Base-by-base conservation (phyloP, 306 rosid species). In the Gastrolobium bilobum region DNA sequence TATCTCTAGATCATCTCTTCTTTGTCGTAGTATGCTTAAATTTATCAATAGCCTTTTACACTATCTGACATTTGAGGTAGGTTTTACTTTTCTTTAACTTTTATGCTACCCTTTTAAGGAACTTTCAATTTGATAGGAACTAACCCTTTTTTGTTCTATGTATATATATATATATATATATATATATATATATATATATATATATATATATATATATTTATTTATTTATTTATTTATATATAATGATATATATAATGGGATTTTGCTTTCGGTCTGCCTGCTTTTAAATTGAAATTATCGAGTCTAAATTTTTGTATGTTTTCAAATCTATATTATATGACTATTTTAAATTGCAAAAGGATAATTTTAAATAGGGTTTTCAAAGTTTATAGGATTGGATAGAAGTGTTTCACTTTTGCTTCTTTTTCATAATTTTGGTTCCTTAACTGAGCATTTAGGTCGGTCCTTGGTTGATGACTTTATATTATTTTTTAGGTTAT, bases 21-120 rank as follows among this genome's bases (percentile, higher is more conserved):
- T 95, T 51, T 95, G 99, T 65, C 95, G 98, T 51, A 88, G 94
- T 78, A 95, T 95, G 99, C 98, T 95, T 81, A 95, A 95, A 88
- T 95, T 92, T 86, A 87, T 95, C 72, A 90, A 87, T 69, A 95
- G 96, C 85, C 98, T 95, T 80, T 82, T 95, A 73, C 99, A 95
- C 86, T 92, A 95, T 84, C 88, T 92, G 76, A 95, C 99, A 84
- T 95, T 92, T 85, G 99, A 95, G 98, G 99, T 71, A 84, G 52
- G 91, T 84, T 78, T 84, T 74, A 46, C 61, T 75, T 77, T 83
- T 53, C 51, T 73, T 71, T 39, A 53, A 33, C 13, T 67, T 76
- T n/a, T 31, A 30, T 74, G 13, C 2, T 75, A 29, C 8, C 42
- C 79, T 68, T 60, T 14, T 33, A 5, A 29, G 63, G 51, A 50